A percentile compares a stretch with the other conserved stretches of the same genome.
phyloP scores from a whole-genome alignment of 2,329 filamentous ascomycete genomes.

The Scleromitrula shiraiana region DNA sequence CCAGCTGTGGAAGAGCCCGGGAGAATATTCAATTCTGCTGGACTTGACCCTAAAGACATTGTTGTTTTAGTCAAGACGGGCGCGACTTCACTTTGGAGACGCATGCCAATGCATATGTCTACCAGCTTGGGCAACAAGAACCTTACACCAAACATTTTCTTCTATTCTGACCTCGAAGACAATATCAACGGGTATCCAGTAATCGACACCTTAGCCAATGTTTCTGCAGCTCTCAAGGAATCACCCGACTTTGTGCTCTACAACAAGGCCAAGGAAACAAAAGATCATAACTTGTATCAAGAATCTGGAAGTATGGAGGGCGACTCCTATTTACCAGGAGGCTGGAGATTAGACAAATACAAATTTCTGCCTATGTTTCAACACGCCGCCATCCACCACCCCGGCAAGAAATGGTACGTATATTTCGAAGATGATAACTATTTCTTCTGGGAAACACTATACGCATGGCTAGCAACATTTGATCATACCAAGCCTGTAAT shows the following conservation, averaged over 20 bases:
- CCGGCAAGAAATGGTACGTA: constrained; percentile 49
- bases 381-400: constrained; percentile 42
- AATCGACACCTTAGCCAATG: constrained; percentile 13
- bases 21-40: not conserved
- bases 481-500: constrained; percentile 39
- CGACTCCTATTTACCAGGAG: constrained; percentile 18
- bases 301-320: constrained; percentile 13
- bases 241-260: constrained; percentile 14
- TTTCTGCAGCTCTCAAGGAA: constrained; percentile 11
- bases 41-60: constrained; percentile 13
- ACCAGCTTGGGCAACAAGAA: constrained; percentile 10
- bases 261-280: constrained; percentile 5
- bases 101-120: constrained; percentile 16
- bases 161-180: constrained; percentile 10
- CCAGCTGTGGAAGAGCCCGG: not conserved
- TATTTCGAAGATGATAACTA: constrained; percentile 54
- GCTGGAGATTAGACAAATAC: constrained; percentile 53
- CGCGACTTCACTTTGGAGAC: constrained; percentile 12
- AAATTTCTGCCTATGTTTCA: constrained; percentile 54
- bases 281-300: constrained; percentile 11
- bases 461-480: constrained; percentile 39
- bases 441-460: constrained; percentile 44
- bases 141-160: constrained; percentile 11
- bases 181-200: constrained; percentile 12
- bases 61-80: constrained; percentile 15